Evolutionary conservation across 2,329 filamentous ascomycete species (phyloP), one percentile per base, ranked within the genome.

Genomic region (Hypoxylon sp.): DNA sequence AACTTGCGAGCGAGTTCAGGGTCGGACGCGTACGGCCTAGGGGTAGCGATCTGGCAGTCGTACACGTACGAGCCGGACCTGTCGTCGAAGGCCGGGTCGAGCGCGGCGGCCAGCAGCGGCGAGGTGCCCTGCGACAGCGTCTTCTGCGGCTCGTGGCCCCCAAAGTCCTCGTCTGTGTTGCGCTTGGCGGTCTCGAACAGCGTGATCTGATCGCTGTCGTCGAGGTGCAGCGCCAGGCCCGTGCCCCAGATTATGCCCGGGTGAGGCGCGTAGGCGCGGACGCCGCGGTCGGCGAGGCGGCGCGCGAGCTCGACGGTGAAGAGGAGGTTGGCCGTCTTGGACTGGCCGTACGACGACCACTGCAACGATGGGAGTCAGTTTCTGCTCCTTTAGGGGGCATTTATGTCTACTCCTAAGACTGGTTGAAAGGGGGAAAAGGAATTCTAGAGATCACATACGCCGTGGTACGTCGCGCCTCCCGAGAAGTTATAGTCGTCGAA

Each of bases 401-500:
- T n/a, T n/a, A n/a, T n/a, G n/a, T n/a, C n/a, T n/a, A n/a, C n/a
- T n/a, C n/a, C n/a, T n/a, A n/a, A n/a, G n/a, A n/a, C n/a, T n/a
- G n/a, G n/a, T n/a, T n/a, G n/a, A n/a, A n/a, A n/a, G n/a, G n/a
- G n/a, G n/a, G n/a, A n/a, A n/a, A n/a, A n/a, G n/a, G n/a, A n/a
- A n/a, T n/a, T n/a, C n/a, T n/a, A n/a, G n/a, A n/a, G n/a, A n/a
- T n/a, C n/a, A n/a, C n/a, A n/a, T n/a, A n/a, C n/a, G n/a, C 46
- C 59, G 26, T 71, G 61, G 65, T 72, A 73, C 5, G 27, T 58
- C 13, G 61, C 59, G 29, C 65, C 69, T 59, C 74, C 77, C 18
- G 74, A 69, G 57, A 81, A 81, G 27, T 79, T 77, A 33, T 71
- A 75, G 63, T 82, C 79, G 40, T 72, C 70, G 56, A 76, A 81